Conservation (phyloP, 208 protist species). For the Acanthamoeba rhysodes region DNA sequence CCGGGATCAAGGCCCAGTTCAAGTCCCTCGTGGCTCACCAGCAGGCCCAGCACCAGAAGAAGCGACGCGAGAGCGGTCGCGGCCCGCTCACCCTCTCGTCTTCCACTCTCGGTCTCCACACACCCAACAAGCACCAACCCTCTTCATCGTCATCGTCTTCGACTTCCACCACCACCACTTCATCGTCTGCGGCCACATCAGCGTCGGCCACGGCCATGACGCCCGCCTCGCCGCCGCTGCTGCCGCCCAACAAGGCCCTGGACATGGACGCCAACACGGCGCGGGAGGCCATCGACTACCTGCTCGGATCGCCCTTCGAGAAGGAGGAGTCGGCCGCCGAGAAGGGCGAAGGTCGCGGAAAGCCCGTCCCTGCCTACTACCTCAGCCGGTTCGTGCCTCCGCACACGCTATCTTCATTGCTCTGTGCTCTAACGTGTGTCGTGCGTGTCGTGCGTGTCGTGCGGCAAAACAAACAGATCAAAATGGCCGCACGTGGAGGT, state of each 20-base stretch:
- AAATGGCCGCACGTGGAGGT: conserved; percentile 70
- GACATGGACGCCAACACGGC: conserved; percentile 52
- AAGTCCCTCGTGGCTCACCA: not conserved
- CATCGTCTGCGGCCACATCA: not conserved
- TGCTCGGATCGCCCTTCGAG: conserved; percentile 43
- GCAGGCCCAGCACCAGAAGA: conserved; percentile 17
- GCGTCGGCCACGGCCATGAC: not conserved
- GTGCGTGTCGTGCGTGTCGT: not conserved
- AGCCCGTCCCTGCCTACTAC: not conserved
- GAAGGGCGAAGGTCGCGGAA: not conserved
- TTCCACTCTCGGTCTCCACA: conserved; percentile 5
- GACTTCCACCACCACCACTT: not conserved
- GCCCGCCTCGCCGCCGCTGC: not conserved
- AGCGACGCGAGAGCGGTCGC: not conserved
- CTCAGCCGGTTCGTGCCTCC: not conserved
- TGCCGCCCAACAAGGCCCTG: conserved; percentile 50
- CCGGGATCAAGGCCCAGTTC: not conserved
- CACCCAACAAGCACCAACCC: not conserved
- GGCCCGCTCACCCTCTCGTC: not conserved
- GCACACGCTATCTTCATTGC: not conserved
- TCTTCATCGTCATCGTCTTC: not conserved
- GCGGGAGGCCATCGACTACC: conserved; percentile 68
- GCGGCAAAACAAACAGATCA: not conserved
- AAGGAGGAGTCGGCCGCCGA: conserved; percentile 30
- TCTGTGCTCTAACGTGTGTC: not conserved